A percentile compares a stretch with the other conserved stretches of the same genome.
These are phyloP conservation scores for Ascochyta fabae DNA, from an alignment of 2,329 filamentous ascomycete species.

Conservation along the genomic window DNA sequence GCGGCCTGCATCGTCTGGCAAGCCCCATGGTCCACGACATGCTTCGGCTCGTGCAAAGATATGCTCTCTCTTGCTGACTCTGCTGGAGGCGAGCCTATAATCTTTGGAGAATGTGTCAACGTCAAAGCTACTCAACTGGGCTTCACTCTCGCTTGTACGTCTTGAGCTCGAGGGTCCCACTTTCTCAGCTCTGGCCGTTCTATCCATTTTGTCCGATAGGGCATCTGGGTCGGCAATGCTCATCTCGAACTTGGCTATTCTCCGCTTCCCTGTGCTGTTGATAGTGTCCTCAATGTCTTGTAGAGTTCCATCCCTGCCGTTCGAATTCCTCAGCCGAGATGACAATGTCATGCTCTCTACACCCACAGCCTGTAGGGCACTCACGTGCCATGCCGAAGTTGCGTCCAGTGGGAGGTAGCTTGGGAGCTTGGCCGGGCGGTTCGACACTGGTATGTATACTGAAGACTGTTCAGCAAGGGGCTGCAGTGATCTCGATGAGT, in stretches of 20 bases:
- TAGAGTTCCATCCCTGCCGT: conserved; percentile 59
- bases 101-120: conserved; percentile 44
- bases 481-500: conserved; percentile 74
- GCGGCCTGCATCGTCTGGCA: conserved; percentile 34
- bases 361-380: conserved; percentile 76
- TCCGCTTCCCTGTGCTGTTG: conserved; percentile 79
- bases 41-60: conserved; percentile 51
- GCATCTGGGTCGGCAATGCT: conserved; percentile 57
- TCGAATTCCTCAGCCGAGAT: conserved; percentile 65
- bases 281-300: conserved; percentile 69
- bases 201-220: conserved; percentile 32
- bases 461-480: conserved; percentile 74
- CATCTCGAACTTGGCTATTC: conserved; percentile 76
- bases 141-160: conserved; percentile 25
- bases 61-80: conserved; percentile 39
- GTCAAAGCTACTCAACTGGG: conserved; percentile 38
- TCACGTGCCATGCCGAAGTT: conserved; percentile 77
- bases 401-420: conserved; percentile 65
- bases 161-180: conserved; percentile 32
- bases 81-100: conserved; percentile 28
- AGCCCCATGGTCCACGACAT: conserved; percentile 49
- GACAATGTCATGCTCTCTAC: conserved; percentile 81
- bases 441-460: conserved; percentile 74
- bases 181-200: conserved; percentile 33
- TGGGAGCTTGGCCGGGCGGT: conserved; percentile 65